Percentiles rank a stretch among this genome's conserved stretches.
phyloP scores from a whole-genome alignment of 140 eudicot species.

The Cichorium intybus region DNA sequence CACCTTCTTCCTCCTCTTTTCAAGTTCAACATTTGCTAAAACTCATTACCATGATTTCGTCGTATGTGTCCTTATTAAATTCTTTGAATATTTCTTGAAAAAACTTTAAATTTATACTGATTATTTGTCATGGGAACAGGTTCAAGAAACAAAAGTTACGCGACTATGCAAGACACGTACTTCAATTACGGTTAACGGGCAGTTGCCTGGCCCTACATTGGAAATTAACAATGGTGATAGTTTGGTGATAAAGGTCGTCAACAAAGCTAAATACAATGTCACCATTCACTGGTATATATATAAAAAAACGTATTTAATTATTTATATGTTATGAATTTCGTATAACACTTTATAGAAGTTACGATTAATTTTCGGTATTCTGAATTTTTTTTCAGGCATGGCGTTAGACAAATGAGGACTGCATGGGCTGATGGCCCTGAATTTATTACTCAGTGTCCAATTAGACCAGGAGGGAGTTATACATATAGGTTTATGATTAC shows the following conservation, averaged over 20 bases:
- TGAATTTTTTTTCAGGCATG: constrained; percentile 57
- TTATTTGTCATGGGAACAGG: constrained; percentile 32
- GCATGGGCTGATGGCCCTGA: constrained; percentile 99
- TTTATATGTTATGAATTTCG: neutral
- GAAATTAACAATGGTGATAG: constrained; percentile 74
- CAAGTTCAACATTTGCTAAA: constrained; percentile 48
- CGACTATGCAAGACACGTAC: constrained; percentile 69
- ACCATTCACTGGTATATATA: constrained; percentile 75
- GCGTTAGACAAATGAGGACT: constrained; percentile 72
- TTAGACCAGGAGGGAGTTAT: constrained; percentile 84
- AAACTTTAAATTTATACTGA: constrained; percentile 4
- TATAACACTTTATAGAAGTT: neutral
- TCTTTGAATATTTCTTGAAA: neutral
- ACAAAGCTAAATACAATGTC: constrained; percentile 69
- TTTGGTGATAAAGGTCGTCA: constrained; percentile 60
- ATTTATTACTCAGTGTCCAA: constrained; percentile 89
- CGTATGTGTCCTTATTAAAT: constrained; percentile 37
- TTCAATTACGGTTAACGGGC: constrained; percentile 73
- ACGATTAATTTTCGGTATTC: neutral
- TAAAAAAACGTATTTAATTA: neutral
- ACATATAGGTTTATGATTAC: constrained; percentile 67
- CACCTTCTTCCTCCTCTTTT: constrained; percentile 34
- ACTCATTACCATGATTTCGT: constrained; percentile 68
- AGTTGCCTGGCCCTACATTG: constrained; percentile 77
- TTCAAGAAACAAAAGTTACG: constrained; percentile 71